Conservation (phyloP, 2,329 filamentous ascomycete species). For the Scytalidium sp. region DNA sequence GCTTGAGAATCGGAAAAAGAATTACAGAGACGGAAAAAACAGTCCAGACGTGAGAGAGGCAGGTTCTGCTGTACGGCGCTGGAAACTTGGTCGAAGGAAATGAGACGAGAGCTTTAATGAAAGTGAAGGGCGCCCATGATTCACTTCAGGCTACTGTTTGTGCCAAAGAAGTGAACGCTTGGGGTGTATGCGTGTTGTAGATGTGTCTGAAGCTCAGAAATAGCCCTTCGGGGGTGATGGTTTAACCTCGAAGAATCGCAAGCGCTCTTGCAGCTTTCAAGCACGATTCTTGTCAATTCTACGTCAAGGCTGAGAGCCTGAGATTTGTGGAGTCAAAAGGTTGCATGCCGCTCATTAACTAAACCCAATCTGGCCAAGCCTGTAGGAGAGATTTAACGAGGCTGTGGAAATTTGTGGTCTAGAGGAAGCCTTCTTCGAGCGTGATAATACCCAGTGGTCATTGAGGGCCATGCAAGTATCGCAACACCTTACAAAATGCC, state of each 20-base stretch:
- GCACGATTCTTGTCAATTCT: not conserved
- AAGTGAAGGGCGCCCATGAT: conserved; percentile 15
- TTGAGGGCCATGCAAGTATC: conserved; percentile 1
- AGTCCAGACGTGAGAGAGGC: not conserved
- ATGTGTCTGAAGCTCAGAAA: not conserved
- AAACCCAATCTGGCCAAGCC: not conserved
- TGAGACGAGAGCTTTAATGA: conserved; percentile 1
- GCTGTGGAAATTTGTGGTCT: not conserved
- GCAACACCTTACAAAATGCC: not conserved
- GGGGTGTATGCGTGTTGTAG: not conserved
- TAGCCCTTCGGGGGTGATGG: not conserved
- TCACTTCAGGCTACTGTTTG: conserved; percentile 12
- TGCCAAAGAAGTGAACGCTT: conserved; percentile 10
- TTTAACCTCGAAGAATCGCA: not conserved
- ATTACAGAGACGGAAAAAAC: not conserved
- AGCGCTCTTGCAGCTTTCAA: not conserved
- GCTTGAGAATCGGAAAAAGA: not conserved
- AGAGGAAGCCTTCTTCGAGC: not conserved
- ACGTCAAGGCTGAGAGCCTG: not conserved
- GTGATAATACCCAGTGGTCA: not conserved
- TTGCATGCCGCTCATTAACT: too few relatives aligned
- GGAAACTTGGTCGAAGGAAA: not conserved
- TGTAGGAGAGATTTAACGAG: not conserved
- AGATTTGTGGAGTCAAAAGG: too few relatives aligned
- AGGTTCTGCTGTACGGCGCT: not conserved